These are phyloP conservation scores for Flagelloscypha sp. DNA, from an alignment of 768 basidiomycete species.

Conservation along the genomic window DNA sequence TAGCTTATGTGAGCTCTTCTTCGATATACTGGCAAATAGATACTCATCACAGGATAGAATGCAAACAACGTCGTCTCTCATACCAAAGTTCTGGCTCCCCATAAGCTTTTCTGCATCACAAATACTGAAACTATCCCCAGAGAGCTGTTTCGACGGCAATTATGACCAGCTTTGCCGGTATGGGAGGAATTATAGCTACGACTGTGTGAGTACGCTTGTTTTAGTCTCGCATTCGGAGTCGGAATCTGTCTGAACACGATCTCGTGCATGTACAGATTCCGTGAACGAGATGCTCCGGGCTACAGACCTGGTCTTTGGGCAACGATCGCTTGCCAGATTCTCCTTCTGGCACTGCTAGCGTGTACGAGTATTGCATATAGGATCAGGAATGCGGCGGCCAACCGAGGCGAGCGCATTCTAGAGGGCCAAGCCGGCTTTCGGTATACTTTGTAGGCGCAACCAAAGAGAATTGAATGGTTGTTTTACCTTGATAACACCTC, in stretches of 20 bases:
- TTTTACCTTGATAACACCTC: too few species aligned
- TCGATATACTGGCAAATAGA: too few species aligned
- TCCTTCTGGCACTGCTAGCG: slow-evolving; percentile 23
- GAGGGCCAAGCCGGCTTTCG: slow-evolving; percentile 31
- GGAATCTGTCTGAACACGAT: neutral
- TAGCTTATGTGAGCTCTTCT: slow-evolving; percentile 34
- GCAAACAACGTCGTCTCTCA: slow-evolving; percentile 33
- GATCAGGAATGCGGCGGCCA: slow-evolving; percentile 21
- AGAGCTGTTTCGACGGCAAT: slow-evolving; percentile 31
- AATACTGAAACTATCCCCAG: neutral
- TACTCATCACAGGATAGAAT: too few species aligned
- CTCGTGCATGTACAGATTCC: slow-evolving; percentile 14
- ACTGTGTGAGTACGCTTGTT: neutral
- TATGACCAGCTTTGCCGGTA: slow-evolving; percentile 31
- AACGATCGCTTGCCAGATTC: slow-evolving; percentile 30
- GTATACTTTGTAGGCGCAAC: slow-evolving; percentile 33
- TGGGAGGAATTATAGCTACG: slow-evolving; percentile 37
- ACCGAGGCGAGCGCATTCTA: slow-evolving; percentile 21
- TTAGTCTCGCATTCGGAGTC: slow-evolving; percentile 1
- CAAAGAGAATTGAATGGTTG: too few species aligned
- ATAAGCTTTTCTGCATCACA: neutral
- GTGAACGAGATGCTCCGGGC: slow-evolving; percentile 32
- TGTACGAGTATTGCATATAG: slow-evolving; percentile 21
- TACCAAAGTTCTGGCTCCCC: slow-evolving; percentile 23
- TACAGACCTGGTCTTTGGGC: slow-evolving; percentile 38